Conservation (phyloP, 2,329 filamentous ascomycete species). For the Orbilia javanica region DNA sequence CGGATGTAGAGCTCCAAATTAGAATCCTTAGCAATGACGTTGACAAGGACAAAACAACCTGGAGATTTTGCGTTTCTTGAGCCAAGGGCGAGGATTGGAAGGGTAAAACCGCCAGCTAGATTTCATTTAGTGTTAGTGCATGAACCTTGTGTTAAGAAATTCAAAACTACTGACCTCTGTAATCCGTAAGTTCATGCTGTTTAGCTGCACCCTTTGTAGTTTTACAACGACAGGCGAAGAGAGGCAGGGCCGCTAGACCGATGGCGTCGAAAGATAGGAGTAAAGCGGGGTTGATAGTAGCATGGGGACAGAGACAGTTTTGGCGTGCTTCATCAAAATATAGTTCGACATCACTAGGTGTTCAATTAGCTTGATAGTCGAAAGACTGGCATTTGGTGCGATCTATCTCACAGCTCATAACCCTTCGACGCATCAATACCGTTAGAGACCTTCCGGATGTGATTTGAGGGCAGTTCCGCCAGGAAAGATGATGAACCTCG, state of each 20-base stretch:
- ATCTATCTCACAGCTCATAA: slow-evolving; percentile 44
- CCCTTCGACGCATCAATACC: slow-evolving; percentile 35
- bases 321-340: slow-evolving; percentile 44
- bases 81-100: slow-evolving; percentile 42
- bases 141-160: background rate
- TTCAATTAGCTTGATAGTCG: background rate
- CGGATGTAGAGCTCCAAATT: slow-evolving; percentile 51
- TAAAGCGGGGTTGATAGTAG: slow-evolving; percentile 52
- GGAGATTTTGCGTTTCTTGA: slow-evolving; percentile 32
- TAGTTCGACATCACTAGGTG: slow-evolving; percentile 39
- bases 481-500: slow-evolving; percentile 32
- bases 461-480: slow-evolving; percentile 44
- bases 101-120: slow-evolving; percentile 49
- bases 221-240: slow-evolving; percentile 47
- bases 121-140: background rate
- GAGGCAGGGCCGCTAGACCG: slow-evolving; percentile 38
- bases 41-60: slow-evolving; percentile 53
- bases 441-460: slow-evolving; percentile 39
- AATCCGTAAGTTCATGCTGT: slow-evolving; percentile 50
- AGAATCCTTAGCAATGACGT: slow-evolving; percentile 38
- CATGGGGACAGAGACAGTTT: slow-evolving; percentile 42
- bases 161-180: slow-evolving; percentile 33
- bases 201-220: slow-evolving; percentile 2
- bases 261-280: slow-evolving; percentile 56
- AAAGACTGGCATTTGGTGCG: background rate